A percentile compares a stretch with the other conserved stretches of the same genome.
These are phyloP conservation scores for Cryptococcus floricola DNA, from an alignment of 1,284 basidiomycete genomes.

Conservation along the genomic window DNA sequence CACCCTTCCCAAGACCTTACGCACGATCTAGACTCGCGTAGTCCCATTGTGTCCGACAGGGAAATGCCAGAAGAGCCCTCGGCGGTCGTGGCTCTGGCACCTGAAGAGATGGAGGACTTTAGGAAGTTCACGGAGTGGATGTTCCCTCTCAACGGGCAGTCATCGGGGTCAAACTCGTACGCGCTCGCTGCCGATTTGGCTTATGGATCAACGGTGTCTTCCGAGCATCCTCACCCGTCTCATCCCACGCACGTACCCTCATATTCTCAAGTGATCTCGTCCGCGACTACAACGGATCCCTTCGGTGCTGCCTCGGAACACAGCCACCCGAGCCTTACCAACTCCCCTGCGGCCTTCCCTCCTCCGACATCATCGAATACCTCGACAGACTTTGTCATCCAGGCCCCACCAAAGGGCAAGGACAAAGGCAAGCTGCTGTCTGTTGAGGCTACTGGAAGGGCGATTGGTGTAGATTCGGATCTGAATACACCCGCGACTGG, in stretches of 20 bases:
- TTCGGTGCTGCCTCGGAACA: too few species aligned
- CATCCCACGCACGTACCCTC: too few species aligned
- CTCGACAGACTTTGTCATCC: not conserved
- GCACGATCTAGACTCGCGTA: too few species aligned
- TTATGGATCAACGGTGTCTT: too few species aligned
- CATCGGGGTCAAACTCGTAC: too few species aligned
- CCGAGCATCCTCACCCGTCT: too few species aligned
- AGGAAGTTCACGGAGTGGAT: not conserved
- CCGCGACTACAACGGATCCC: too few species aligned
- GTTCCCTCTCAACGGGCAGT: not conserved
- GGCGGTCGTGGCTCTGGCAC: not conserved
- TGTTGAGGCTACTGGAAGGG: not conserved
- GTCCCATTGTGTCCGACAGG: too few species aligned
- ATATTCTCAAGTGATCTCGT: too few species aligned
- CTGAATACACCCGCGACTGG: not conserved
- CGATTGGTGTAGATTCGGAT: not conserved
- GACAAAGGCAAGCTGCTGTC: not conserved
- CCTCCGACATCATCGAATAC: not conserved
- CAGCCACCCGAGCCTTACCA: not conserved
- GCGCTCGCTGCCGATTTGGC: too few species aligned
- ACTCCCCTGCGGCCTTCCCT: not conserved
- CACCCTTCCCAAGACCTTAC: too few species aligned
- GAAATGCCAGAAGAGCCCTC: not conserved
- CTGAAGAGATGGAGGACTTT: not conserved
- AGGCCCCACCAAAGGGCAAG: too few species aligned